phyloP scores from a whole-genome alignment of 2,329 filamentous ascomycete genomes.

The Hypoxylon sp. region DNA sequence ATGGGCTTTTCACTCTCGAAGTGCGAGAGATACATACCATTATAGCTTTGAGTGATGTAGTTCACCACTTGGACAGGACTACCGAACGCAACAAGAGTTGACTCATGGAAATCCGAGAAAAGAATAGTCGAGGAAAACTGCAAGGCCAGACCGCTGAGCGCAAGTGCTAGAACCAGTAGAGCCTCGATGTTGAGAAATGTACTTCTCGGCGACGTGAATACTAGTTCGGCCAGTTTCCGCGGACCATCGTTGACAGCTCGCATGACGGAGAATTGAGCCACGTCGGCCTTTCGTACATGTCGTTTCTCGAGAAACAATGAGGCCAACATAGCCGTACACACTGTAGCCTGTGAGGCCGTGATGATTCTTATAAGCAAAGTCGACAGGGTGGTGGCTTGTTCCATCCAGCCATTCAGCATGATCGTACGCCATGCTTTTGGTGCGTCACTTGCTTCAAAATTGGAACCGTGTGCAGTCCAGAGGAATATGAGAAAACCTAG shows the following conservation, averaged over 20 bases:
- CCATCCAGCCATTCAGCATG: conserved; percentile 4
- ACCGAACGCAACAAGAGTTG: background rate
- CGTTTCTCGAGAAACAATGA: conserved; percentile 1
- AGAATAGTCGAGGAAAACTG: conserved; percentile 13
- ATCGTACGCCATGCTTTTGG: conserved; percentile 5
- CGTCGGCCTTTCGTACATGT: background rate
- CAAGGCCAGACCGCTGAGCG: background rate
- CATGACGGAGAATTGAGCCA: background rate
- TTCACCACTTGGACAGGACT: background rate
- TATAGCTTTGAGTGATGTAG: background rate
- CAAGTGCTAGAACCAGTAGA: background rate
- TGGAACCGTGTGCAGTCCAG: background rate
- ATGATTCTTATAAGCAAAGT: conserved; percentile 2
- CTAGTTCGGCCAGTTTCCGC: background rate
- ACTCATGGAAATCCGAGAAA: conserved; percentile 5
- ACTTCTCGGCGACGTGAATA: background rate
- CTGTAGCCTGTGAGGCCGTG: background rate
- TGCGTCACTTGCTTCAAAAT: background rate
- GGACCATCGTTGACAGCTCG: conserved; percentile 1
- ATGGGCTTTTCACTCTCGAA: background rate
- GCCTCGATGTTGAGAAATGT: background rate
- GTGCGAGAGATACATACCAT: background rate
- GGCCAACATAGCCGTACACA: conserved; percentile 16
- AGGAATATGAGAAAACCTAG: conserved; percentile 6
- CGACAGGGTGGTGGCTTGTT: background rate